Base-by-base conservation (phyloP, 2,329 filamentous ascomycete species). In the Trichoderma semiorbis region DNA sequence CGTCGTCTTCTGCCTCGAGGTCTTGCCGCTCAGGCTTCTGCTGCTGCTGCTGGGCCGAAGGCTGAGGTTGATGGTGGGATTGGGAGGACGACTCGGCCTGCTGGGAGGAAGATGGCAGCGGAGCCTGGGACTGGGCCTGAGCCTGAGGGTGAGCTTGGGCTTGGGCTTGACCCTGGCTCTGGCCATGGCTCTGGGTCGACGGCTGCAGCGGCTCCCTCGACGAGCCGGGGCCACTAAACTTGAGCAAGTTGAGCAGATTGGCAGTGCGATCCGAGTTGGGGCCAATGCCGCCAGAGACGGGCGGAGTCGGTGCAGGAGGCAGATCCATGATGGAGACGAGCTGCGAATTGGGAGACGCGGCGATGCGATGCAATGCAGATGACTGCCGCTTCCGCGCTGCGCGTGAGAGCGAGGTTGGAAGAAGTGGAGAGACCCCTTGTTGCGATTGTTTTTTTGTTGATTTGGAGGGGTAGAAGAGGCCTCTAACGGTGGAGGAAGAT, bases 241-340 rank as follows among this genome's bases (percentile, higher is more conserved):
- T 90, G 78, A 91, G 85, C 70, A 90, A 82, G 75, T 88, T 90
- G 77, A 91, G 81, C 75, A 91, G 78, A 75, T 86, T 88, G 71
- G 85, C 82, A 55, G 86, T 88, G 76, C 87, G 86, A 67, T 87
- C 85, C 53, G 79, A 78, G 70, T 80, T 80, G 66, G 81, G 79
- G 5, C 79, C 79, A 79, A 81, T 78, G 76, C 80, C 79, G 75
- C 78, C 79, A 74, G 81, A 83, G 75, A 82, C 80, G 66, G 83
- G 83, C 73, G 83, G 83, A 77, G 85, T 86, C 72, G 85, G 86
- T 72, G 87, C 87, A 73, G 86, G 83, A 68, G 85, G 85, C 75
- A 88, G 81, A 76, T 83, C 82, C 77, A 83, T 81, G 72, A 78
- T 72, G 70, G 69, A 39, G 53, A 30, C n/a, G 32, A 53, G 50